Evolutionary conservation across 2,329 filamentous ascomycete species (phyloP).

Genomic region (Pleomassaria siparia): DNA sequence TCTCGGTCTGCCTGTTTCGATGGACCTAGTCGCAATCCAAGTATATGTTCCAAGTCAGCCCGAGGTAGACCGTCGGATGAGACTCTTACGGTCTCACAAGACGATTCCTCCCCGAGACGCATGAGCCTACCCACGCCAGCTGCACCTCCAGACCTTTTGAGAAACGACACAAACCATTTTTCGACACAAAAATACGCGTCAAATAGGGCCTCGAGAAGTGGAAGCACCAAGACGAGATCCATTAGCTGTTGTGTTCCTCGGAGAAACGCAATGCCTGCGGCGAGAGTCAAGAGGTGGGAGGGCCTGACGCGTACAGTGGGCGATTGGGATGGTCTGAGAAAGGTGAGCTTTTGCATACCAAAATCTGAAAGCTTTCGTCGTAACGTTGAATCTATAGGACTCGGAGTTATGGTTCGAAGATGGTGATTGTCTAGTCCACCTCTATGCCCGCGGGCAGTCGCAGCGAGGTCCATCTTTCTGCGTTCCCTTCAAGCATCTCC

Average conservation of each 20-base stretch:
- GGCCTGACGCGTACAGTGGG: constrained; percentile 34
- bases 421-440: constrained; percentile 70
- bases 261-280: constrained; percentile 21
- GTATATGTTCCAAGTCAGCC: constrained; percentile 1
- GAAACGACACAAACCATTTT: background rate
- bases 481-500: constrained; percentile 60
- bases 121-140: constrained; percentile 4
- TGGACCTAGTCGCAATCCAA: constrained; percentile 7
- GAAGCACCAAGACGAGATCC: constrained; percentile 13
- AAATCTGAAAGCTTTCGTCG: constrained; percentile 1
- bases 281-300: constrained; percentile 36
- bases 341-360: constrained; percentile 37
- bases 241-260: constrained; percentile 18
- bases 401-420: constrained; percentile 68
- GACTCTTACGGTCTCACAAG: constrained; percentile 8
- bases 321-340: constrained; percentile 50
- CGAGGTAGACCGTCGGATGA: constrained; percentile 6
- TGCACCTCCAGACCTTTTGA: constrained; percentile 3
- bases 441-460: constrained; percentile 67
- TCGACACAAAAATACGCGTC: constrained; percentile 2
- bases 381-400: constrained; percentile 55
- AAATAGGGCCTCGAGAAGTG: constrained; percentile 8
- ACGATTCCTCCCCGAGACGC: background rate
- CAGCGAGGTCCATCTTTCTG: constrained; percentile 68
- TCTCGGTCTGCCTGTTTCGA: background rate